These are phyloP conservation scores for Quercus alba DNA, from an alignment of 306 rosid genomes.

Conservation along the genomic window DNA sequence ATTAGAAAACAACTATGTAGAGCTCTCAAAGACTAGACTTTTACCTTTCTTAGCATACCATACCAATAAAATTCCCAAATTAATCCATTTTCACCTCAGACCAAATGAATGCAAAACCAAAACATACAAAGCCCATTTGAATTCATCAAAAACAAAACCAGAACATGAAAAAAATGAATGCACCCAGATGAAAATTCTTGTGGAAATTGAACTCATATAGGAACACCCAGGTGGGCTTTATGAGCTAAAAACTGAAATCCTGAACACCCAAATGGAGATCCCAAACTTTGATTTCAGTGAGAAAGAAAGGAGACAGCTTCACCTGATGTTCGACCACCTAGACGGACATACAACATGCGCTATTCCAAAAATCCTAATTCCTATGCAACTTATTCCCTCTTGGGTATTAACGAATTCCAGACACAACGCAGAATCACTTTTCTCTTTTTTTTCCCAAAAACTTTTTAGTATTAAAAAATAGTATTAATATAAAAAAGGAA, in stretches of 20 bases:
- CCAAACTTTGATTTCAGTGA: constrained; percentile 19
- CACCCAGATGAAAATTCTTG: constrained; percentile 16
- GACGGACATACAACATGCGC: constrained; percentile 28
- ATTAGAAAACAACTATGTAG: constrained; percentile 2
- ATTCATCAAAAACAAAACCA: constrained; percentile 4
- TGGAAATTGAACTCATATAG: constrained; percentile 6
- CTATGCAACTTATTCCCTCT: not conserved
- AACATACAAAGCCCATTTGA: not conserved
- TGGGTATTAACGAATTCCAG: constrained; percentile 9
- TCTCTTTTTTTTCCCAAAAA: not conserved
- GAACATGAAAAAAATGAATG: not conserved
- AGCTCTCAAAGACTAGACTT: not conserved
- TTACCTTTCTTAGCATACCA: not conserved
- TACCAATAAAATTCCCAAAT: not conserved
- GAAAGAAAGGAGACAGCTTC: constrained; percentile 34
- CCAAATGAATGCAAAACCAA: not conserved
- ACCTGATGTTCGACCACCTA: constrained; percentile 34
- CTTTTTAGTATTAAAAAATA: not conserved
- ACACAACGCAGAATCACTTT: not conserved
- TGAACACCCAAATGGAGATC: constrained; percentile 36
- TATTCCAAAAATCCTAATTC: not conserved
- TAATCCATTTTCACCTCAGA: not conserved
- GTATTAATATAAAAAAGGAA: not conserved
- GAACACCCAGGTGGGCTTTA: not conserved
- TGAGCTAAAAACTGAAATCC: constrained; percentile 22